Conservation (phyloP, 495 filamentous ascomycete genomes). For the Lepraria neglecta region DNA sequence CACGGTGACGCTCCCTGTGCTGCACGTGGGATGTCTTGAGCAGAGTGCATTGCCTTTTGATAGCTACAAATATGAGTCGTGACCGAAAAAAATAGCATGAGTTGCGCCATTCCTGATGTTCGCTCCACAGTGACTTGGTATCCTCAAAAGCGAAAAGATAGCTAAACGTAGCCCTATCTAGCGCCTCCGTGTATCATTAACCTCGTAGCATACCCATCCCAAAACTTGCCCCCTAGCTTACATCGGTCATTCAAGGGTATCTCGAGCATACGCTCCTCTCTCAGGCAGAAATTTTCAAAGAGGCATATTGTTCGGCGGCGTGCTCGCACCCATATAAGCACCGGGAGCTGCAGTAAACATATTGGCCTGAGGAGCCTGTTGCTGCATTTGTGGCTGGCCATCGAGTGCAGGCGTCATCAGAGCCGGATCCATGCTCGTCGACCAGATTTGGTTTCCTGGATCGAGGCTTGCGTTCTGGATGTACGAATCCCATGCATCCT, state of each 20-base stretch:
- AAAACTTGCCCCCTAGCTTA: neutral
- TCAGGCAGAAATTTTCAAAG: conserved; percentile 11
- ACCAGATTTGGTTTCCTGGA: conserved; percentile 43
- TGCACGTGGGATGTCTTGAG: no score
- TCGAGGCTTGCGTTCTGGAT: conserved; percentile 48
- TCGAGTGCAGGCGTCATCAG: conserved; percentile 20
- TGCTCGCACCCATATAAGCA: conserved; percentile 26
- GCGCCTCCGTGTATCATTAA: no score
- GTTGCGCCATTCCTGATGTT: no score
- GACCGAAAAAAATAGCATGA: no score
- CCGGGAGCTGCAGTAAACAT: conserved; percentile 16
- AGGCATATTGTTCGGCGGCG: conserved; percentile 29
- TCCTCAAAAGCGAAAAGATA: no score
- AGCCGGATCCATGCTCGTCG: conserved; percentile 31
- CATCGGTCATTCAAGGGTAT: neutral
- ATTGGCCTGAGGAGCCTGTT: conserved; percentile 15
- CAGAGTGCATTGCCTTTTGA: no score
- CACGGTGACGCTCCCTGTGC: no score
- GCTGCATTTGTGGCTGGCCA: conserved; percentile 20
- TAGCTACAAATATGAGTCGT: no score
- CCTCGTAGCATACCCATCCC: no score
- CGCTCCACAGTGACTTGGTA: no score
- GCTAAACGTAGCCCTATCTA: no score
- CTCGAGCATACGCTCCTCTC: no score
- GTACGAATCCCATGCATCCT: conserved; percentile 55